Base-by-base conservation (phyloP, 2,329 filamentous ascomycete species). In the Botrytis porri region DNA sequence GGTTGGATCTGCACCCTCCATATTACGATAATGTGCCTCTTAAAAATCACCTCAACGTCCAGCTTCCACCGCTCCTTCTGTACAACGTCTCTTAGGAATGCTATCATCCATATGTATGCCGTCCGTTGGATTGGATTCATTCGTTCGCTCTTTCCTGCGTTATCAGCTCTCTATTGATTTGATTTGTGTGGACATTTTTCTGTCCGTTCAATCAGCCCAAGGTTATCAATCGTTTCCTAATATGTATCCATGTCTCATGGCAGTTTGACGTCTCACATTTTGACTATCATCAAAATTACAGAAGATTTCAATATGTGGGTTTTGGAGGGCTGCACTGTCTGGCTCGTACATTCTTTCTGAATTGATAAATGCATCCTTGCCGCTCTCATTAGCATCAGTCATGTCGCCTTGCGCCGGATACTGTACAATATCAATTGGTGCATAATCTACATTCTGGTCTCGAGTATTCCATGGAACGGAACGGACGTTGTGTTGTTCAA, bases 391-490 rank as follows among this genome's bases (percentile, higher is more conserved):
- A 37, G 35, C 48, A 57, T 57, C 65, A 67, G 14, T 32, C 35
- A 67, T 41, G 25, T 57, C 65, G 18, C 54, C 25, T 41, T 67
- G 25, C 48, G 37, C 48, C 22, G 48, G 25, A 67, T 57, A 57
- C 45, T 57, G 65, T 41, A 67, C 65, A 29, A 67, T 32, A 57
- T 18, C 35, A 41, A 54, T 67, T 54, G 51, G 37, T 67, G 64
- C 64, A 67, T 67, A 39, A 67, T 67, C 64, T 39, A 32, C 48
- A 57, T 32, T 57, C 32, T 9, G 18, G 37, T 41, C 37, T 69
- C 48, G 65, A 69, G 65, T 69, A n/a, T 69, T 57, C 65, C 48
- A 57, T 69, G 65, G 65, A 69, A 41, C 65, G 48, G 65, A 57
- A 41, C 65, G 65, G 48, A 69, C n/a, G 65, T 69, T 57, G 65